Evolutionary conservation across 73 alveolate genomes (phyloP).

Genomic region (Paramecium octaurelia): DNA sequence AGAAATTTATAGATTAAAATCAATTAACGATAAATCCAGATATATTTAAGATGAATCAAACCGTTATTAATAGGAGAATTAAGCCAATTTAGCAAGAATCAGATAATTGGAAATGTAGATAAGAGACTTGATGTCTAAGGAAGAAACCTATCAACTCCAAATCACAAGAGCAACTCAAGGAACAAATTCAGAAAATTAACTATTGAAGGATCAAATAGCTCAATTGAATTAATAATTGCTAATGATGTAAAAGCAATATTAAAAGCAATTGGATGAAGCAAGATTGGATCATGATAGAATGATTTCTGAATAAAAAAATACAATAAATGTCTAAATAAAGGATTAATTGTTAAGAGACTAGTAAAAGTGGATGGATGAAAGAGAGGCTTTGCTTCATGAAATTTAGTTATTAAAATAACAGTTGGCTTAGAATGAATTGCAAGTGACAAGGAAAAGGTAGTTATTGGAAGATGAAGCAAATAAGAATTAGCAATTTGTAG

Average conservation of each 20-base stretch:
- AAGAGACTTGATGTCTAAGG: background rate
- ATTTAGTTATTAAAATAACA: background rate
- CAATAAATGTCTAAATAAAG: background rate
- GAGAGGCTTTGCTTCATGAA: background rate
- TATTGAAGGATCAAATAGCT: background rate
- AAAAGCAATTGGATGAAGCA: background rate
- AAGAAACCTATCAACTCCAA: background rate
- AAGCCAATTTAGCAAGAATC: background rate
- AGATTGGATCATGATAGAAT: background rate
- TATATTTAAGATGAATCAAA: background rate
- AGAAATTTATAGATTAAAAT: slow-evolving; percentile 6
- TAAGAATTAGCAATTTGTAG: background rate
- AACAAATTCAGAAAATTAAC: background rate
- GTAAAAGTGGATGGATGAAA: slow-evolving; percentile 11
- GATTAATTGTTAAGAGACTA: background rate
- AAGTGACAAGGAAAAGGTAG: background rate
- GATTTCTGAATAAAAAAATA: background rate
- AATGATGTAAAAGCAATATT: background rate
- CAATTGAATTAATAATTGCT: background rate
- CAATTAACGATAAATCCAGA: background rate
- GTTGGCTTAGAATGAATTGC: background rate
- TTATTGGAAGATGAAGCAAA: background rate
- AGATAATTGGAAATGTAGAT: background rate
- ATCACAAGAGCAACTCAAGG: background rate
- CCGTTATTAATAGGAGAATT: background rate